Conservation (phyloP, 352 stramenopile genomes). For the Phytopythium kandeliae region DNA sequence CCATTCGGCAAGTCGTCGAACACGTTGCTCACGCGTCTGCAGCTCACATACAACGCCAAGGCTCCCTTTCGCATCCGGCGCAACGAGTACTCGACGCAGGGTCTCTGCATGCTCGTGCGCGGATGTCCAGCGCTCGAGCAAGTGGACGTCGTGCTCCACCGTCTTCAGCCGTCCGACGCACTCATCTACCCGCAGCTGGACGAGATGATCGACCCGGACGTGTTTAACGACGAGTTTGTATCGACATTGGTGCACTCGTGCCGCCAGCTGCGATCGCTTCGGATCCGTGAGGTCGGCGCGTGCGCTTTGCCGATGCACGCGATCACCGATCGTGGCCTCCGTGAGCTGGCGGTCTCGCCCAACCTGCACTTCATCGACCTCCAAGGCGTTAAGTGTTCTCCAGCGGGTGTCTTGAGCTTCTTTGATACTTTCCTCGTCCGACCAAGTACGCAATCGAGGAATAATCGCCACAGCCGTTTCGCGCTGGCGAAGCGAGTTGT, state of each 20-base stretch:
- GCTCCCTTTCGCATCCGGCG: slow-evolving; percentile 40
- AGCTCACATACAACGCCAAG: slow-evolving; percentile 47
- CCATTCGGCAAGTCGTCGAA: slow-evolving; percentile 37
- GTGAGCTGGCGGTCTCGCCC: slow-evolving; percentile 14
- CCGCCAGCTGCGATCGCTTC: slow-evolving; percentile 17
- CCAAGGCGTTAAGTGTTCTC: slow-evolving; percentile 29
- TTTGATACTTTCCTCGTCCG: background rate
- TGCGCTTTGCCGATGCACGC: slow-evolving; percentile 16
- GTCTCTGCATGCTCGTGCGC: slow-evolving; percentile 25
- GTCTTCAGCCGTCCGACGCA: slow-evolving; percentile 34
- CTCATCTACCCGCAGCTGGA: slow-evolving; percentile 51
- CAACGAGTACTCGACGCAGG: slow-evolving; percentile 41
- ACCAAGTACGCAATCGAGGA: background rate
- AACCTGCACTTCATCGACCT: slow-evolving; percentile 24
- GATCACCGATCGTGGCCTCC: slow-evolving; percentile 30
- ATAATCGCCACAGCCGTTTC: background rate
- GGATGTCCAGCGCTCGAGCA: slow-evolving; percentile 24
- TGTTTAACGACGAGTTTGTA: slow-evolving; percentile 44
- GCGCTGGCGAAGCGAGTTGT: slow-evolving; percentile 7
- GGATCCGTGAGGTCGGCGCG: slow-evolving; percentile 27
- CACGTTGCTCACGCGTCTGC: slow-evolving; percentile 27
- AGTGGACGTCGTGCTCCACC: slow-evolving; percentile 43
- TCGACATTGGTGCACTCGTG: slow-evolving; percentile 18
- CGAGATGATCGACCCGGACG: slow-evolving; percentile 48
- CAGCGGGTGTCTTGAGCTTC: slow-evolving; percentile 17